phyloP scores from a whole-genome alignment of 306 rosid species.

The Geum urbanum region DNA sequence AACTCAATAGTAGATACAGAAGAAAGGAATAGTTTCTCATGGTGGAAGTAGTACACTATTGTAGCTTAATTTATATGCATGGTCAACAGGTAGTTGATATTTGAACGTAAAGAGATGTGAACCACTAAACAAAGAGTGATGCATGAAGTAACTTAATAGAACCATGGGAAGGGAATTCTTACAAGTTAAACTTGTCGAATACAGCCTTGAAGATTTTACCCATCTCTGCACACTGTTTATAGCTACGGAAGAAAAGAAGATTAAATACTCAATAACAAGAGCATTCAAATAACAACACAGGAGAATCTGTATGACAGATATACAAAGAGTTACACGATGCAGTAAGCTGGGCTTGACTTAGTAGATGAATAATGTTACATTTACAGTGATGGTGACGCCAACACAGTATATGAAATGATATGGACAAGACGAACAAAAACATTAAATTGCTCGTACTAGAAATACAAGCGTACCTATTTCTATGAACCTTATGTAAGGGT shows the following conservation, averaged over 20 bases:
- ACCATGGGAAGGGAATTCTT: conserved; percentile 17
- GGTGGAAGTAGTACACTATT: neutral
- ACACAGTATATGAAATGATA: neutral
- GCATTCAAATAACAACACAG: neutral
- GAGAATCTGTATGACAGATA: neutral
- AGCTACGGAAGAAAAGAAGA: conserved; percentile 7
- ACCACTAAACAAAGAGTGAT: neutral
- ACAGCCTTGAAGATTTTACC: conserved; percentile 15
- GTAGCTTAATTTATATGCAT: neutral
- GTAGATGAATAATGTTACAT: neutral
- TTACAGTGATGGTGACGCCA: neutral
- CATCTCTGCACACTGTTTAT: conserved; percentile 7
- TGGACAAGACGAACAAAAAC: neutral
- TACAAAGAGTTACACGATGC: neutral
- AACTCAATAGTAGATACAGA: neutral
- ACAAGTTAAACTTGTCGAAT: conserved; percentile 4
- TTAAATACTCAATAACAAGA: neutral
- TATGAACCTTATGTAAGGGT: conserved; percentile 12
- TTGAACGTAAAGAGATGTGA: neutral
- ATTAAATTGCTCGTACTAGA: neutral
- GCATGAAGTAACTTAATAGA: neutral
- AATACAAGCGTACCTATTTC: conserved; percentile 9
- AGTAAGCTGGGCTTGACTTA: neutral
- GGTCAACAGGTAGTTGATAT: neutral
- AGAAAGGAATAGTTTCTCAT: neutral